phyloP scores from a whole-genome alignment of 768 basidiomycete genomes.

The Hydnomerulius pinastri region DNA sequence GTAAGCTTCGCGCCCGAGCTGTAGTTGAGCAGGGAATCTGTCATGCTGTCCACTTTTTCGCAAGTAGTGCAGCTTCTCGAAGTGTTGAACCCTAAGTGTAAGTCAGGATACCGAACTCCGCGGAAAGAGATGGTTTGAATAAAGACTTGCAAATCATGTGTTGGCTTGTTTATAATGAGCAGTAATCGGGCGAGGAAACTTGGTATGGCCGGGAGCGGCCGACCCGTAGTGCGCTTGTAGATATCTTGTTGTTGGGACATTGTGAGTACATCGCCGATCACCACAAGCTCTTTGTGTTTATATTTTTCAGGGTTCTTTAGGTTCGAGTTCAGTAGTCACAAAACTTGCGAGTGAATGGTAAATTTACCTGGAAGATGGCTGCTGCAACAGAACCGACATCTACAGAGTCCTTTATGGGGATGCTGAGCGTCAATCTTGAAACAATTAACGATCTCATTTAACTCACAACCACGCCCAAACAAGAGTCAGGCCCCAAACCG shows the following conservation, averaged over 20 bases:
- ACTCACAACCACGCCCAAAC: slow-evolving; percentile 38
- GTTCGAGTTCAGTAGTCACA: no score
- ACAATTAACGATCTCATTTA: background rate
- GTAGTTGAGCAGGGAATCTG: slow-evolving; percentile 25
- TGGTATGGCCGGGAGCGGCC: slow-evolving; percentile 30
- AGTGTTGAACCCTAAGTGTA: slow-evolving; percentile 24
- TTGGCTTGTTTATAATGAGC: slow-evolving; percentile 31
- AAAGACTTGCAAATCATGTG: slow-evolving; percentile 30
- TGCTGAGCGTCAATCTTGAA: background rate
- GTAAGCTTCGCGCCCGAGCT: slow-evolving; percentile 20
- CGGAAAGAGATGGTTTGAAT: background rate
- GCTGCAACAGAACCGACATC: slow-evolving; percentile 39
- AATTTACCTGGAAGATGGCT: slow-evolving; percentile 32
- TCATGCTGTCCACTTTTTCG: slow-evolving; percentile 16
- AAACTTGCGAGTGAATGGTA: background rate
- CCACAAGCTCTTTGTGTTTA: slow-evolving; percentile 23
- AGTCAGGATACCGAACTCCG: no score
- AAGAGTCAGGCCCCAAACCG: slow-evolving; percentile 36
- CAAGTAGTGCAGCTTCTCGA: slow-evolving; percentile 29
- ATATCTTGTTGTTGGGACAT: slow-evolving; percentile 27
- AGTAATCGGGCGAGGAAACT: slow-evolving; percentile 27
- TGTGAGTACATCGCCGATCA: slow-evolving; percentile 33
- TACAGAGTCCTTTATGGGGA: slow-evolving; percentile 28
- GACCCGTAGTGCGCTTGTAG: slow-evolving; percentile 30
- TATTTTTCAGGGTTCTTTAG: slow-evolving; percentile 31